Evolutionary conservation across 2,329 filamentous ascomycete genomes (phyloP), one percentile per base, ranked within the genome.

Genomic region (Tolypocladium tundrense): DNA sequence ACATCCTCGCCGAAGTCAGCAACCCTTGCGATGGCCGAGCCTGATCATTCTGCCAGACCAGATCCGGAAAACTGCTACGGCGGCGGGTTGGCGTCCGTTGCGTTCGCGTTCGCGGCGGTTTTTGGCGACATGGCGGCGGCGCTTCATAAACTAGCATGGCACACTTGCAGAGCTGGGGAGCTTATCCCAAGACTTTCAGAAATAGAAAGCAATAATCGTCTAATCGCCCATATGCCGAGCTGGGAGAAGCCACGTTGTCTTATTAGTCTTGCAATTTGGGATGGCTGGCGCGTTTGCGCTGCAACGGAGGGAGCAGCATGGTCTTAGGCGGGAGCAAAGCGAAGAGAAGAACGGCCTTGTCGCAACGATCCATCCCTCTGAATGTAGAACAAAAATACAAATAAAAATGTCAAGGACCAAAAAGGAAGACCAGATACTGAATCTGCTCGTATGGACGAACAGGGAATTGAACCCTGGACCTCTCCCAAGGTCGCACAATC

Each of bases 391-490:
- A 24, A 43, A 43, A 43, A 24, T 21, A 24, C 53, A 35, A 33
- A 21, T 0, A 1, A 41, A 57, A 61, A 10, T 33, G 6, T 19
- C 33, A 33, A 66, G 64, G 66, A 63, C 24, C 35, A 39, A 54
- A 54, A 54, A 27, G 14, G 8, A 39, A 54, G 21, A 27, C 33
- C 21, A 33, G 48, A 50, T 50, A 21, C 27, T 24, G 21, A 7
- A 50, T 50, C 45, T 4, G 21, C 21, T 5, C 21, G 21, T 2
- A 21, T 69, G 67, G 67, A 69, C 67, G 64, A 67, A 69, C 67
- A 65, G 67, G 67, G 67, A 69, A 69, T 69, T 64, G 67, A 69
- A 69, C 67, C 67, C 67, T 66, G 67, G 67, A 68, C 67, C 67
- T 66, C 67, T 67, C 66, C 66, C 66, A 68, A 57, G 57, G 60